These are phyloP conservation scores for Acrocalymma vagum DNA, from an alignment of 2,329 filamentous ascomycete genomes.

Conservation along the genomic window DNA sequence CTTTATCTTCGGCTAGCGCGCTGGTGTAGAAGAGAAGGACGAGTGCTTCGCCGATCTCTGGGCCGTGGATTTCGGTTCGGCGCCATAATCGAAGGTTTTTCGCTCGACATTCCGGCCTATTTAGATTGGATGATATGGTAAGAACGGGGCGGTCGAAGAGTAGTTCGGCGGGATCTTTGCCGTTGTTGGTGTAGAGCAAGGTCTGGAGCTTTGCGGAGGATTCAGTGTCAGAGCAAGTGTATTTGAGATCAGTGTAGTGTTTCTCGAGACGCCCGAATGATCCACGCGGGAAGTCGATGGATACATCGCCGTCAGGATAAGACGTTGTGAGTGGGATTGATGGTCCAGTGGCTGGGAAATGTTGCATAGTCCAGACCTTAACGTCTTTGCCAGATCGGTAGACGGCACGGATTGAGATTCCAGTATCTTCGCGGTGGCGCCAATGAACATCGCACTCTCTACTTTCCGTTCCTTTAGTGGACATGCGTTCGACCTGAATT, in stretches of 20 bases:
- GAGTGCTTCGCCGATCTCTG: conserved; percentile 26
- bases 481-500: conserved; percentile 35
- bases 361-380: conserved; percentile 35
- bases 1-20: conserved; percentile 31
- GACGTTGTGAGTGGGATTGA: conserved; percentile 41
- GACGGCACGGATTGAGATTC: conserved; percentile 31
- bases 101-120: conserved; percentile 37
- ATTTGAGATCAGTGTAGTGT: conserved; percentile 38
- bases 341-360: conserved; percentile 39
- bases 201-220: conserved; percentile 34
- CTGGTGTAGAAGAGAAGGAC: conserved; percentile 41
- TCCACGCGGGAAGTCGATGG: conserved; percentile 37
- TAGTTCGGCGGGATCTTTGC: conserved; percentile 31
- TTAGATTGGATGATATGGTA: conserved; percentile 34
- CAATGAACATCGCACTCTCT: conserved; percentile 36
- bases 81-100: conserved; percentile 40
- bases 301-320: conserved; percentile 32
- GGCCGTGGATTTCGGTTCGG: conserved; percentile 27
- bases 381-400: conserved; percentile 30
- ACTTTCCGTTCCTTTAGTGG: conserved; percentile 15
- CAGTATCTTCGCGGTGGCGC: conserved; percentile 37
- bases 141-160: conserved; percentile 35
- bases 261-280: conserved; percentile 37
- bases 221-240: conserved; percentile 26
- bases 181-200: conserved; percentile 43